Conservation (phyloP, 164 flowering plant species). For the Vitis rotundifolia region DNA sequence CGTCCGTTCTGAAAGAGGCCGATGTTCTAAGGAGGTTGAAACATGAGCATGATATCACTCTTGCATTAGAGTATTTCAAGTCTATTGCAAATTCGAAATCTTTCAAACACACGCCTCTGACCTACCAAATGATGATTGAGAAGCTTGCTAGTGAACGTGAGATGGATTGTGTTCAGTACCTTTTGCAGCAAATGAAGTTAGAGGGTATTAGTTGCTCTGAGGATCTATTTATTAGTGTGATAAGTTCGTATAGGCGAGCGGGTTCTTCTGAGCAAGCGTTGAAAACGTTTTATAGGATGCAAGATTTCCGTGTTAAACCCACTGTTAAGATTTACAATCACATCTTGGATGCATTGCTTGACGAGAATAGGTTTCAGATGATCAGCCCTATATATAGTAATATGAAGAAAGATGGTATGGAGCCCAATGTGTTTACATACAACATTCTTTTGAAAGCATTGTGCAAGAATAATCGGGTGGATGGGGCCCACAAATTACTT, state of each 20-base stretch:
- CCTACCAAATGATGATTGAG: constrained; percentile 67
- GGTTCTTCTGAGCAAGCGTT: constrained; percentile 67
- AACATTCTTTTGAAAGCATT: constrained; percentile 85
- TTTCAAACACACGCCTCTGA: constrained; percentile 68
- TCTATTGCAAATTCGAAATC: constrained; percentile 44
- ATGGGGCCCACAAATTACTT: constrained; percentile 69
- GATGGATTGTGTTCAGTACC: constrained; percentile 67
- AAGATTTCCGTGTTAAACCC: constrained; percentile 69
- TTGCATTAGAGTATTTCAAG: constrained; percentile 66
- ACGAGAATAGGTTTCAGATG: constrained; percentile 67
- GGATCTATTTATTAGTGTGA: constrained; percentile 56
- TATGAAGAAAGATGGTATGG: constrained; percentile 80
- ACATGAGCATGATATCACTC: constrained; percentile 38
- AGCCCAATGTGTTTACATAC: constrained; percentile 77
- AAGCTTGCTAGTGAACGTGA: constrained; percentile 54
- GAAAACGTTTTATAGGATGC: constrained; percentile 70
- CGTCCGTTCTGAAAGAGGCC: constrained; percentile 30
- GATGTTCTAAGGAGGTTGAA: constrained; percentile 50
- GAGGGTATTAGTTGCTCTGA: constrained; percentile 66
- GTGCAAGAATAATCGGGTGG: constrained; percentile 70
- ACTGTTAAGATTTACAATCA: constrained; percentile 81
- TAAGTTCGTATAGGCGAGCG: constrained; percentile 43
- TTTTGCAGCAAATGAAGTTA: constrained; percentile 80
- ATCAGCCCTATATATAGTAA: constrained; percentile 61
- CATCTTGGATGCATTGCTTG: constrained; percentile 71